A percentile compares a stretch with the other conserved stretches of the same genome.
Evolutionary conservation across 2,329 filamentous ascomycete species (phyloP).

Genomic region (Nannizzia gypsea): DNA sequence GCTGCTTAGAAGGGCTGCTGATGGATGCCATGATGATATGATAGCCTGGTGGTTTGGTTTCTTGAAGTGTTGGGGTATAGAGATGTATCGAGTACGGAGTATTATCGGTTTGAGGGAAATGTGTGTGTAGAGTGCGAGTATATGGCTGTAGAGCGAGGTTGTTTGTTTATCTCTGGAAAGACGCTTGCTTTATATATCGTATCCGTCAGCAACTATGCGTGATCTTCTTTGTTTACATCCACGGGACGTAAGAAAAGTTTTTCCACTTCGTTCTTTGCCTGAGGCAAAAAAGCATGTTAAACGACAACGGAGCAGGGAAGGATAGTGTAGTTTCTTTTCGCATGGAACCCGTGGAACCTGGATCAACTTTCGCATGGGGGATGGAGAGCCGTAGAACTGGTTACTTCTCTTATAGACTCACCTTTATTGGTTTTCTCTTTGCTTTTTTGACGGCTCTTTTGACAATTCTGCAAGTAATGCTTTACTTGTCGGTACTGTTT

Average conservation of each 20-base stretch:
- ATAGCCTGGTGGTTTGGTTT: neutral
- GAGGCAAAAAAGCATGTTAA: neutral
- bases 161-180: constrained; percentile 1
- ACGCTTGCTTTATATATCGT: neutral
- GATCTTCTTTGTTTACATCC: constrained; percentile 1
- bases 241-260: neutral
- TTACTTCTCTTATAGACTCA: neutral
- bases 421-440: neutral
- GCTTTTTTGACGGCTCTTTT: neutral
- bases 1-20: constrained; percentile 18
- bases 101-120: no score
- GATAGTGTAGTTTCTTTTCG: neutral
- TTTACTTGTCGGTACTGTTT: neutral
- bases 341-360: neutral
- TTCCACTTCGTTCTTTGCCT: neutral
- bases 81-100: neutral
- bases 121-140: neutral
- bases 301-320: neutral
- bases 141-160: neutral
- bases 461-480: neutral
- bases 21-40: neutral
- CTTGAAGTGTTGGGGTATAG: neutral
- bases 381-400: neutral
- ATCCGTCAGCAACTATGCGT: neutral
- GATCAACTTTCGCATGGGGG: neutral